Conservation (phyloP, 1,284 basidiomycete genomes). For the Pseudozyma flocculosa region DNA sequence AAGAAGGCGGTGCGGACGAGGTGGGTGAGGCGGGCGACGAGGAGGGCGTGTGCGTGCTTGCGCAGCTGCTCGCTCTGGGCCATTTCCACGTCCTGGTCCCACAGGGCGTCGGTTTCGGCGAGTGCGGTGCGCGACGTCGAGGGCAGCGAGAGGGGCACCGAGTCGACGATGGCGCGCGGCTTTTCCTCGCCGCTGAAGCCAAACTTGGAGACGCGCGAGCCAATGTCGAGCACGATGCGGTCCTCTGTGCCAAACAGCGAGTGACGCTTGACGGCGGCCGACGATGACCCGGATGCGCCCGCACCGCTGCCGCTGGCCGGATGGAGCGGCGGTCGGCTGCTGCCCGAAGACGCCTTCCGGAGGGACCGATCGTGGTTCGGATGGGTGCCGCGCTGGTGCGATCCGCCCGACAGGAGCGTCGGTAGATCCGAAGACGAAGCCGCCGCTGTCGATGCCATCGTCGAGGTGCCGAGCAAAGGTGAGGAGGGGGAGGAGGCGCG, state of each 20-base stretch:
- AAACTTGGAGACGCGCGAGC: conserved; percentile 43
- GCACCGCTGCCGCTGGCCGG: too few relatives aligned
- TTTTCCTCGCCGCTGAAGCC: conserved; percentile 50
- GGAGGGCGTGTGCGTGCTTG: conserved; percentile 21
- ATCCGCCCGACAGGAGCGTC: too few relatives aligned
- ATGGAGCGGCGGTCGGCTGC: too few relatives aligned
- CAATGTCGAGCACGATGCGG: conserved; percentile 50
- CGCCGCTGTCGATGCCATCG: too few relatives aligned
- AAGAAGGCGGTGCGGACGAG: conserved; percentile 41
- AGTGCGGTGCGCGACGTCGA: conserved; percentile 8
- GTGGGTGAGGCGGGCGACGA: conserved; percentile 38
- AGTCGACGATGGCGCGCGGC: conserved; percentile 44
- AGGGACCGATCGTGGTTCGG: too few relatives aligned
- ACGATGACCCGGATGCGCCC: too few relatives aligned
- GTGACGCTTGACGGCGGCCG: conserved; percentile 8
- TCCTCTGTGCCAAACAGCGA: conserved; percentile 47
- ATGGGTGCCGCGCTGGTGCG: too few relatives aligned
- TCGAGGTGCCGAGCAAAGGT: too few relatives aligned
- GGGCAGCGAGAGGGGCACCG: conserved; percentile 56
- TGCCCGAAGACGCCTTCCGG: too few relatives aligned
- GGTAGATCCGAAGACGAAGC: too few relatives aligned
- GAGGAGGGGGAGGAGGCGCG: too few relatives aligned
- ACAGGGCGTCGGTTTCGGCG: conserved; percentile 35
- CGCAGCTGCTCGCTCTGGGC: conserved; percentile 25
- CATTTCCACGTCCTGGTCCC: conserved; percentile 43